A percentile compares a stretch with the other conserved stretches of the same genome.
phyloP scores from a whole-genome alignment of 2,329 filamentous ascomycete species.

The Pestalotiopsis sp. region DNA sequence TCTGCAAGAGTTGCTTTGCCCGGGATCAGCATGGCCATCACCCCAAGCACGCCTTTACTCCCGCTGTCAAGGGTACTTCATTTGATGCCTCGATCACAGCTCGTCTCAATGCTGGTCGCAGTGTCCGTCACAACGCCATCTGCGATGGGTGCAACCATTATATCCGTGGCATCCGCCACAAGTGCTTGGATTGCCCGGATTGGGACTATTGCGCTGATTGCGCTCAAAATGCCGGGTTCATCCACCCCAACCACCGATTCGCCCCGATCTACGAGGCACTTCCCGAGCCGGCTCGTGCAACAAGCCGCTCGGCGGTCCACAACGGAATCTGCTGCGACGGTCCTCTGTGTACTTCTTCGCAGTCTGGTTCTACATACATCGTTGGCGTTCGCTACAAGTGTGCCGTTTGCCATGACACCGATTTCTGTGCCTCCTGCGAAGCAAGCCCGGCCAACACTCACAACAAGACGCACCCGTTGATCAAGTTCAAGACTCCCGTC shows the following conservation, averaged over 20 bases:
- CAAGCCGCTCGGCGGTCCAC: slow-evolving; percentile 58
- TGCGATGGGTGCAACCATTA: slow-evolving; percentile 93
- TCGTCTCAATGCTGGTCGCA: slow-evolving; percentile 79
- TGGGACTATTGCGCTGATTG: slow-evolving; percentile 93
- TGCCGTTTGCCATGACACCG: slow-evolving; percentile 89
- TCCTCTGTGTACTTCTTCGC: slow-evolving; percentile 73
- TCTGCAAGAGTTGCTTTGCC: slow-evolving; percentile 82
- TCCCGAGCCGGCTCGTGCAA: slow-evolving; percentile 35
- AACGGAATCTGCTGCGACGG: slow-evolving; percentile 93
- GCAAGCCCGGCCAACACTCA: slow-evolving; percentile 82
- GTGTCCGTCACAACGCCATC: slow-evolving; percentile 81
- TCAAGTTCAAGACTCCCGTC: slow-evolving; percentile 95
- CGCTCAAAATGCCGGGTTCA: slow-evolving; percentile 64
- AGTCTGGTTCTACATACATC: slow-evolving; percentile 69
- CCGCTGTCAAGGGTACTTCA: slow-evolving; percentile 65
- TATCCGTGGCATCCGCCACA: slow-evolving; percentile 89
- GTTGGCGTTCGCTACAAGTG: slow-evolving; percentile 93
- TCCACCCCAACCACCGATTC: slow-evolving; percentile 86
- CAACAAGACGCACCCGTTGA: slow-evolving; percentile 94
- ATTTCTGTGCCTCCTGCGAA: slow-evolving; percentile 95
- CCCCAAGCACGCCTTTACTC: slow-evolving; percentile 78
- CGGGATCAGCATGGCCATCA: slow-evolving; percentile 85
- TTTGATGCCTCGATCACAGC: slow-evolving; percentile 64
- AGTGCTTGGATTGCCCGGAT: slow-evolving; percentile 95
- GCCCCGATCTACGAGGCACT: slow-evolving; percentile 82